Percentiles rank a stretch among this genome's conserved stretches.
Conservation (phyloP, 2,329 filamentous ascomycete genomes). For the Arthrobotrys conoides region DNA sequence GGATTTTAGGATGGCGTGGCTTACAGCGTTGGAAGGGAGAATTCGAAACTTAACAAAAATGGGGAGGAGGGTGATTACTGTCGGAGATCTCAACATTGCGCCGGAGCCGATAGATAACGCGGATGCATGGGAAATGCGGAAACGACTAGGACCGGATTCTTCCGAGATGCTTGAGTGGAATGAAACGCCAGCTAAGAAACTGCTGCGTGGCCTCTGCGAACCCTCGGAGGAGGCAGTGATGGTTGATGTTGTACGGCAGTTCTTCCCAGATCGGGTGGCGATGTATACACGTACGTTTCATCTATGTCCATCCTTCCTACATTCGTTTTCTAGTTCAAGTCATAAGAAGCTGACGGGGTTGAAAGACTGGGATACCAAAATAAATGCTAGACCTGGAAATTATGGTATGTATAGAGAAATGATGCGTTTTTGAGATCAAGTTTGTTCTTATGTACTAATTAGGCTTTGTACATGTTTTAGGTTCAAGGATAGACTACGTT, state of each 20-base stretch:
- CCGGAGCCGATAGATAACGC: conserved; percentile 81
- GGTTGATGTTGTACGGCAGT: conserved; percentile 84
- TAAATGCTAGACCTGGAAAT: conserved; percentile 95
- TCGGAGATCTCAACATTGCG: conserved; percentile 89
- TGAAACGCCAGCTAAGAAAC: conserved; percentile 61
- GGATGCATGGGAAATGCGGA: conserved; percentile 78
- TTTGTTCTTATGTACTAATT: conserved; percentile 6
- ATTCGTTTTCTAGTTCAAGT: not conserved
- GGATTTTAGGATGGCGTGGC: conserved; percentile 84
- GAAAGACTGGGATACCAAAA: conserved; percentile 83
- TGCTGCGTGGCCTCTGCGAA: conserved; percentile 62
- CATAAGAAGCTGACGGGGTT: conserved; percentile 1
- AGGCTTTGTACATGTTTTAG: conserved; percentile 68
- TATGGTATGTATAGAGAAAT: conserved; percentile 66
- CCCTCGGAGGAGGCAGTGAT: conserved; percentile 66
- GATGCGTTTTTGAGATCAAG: not conserved
- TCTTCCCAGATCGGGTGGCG: conserved; percentile 82
- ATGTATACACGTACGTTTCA: conserved; percentile 85
- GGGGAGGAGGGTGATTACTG: conserved; percentile 87
- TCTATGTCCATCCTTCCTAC: conserved; percentile 1
- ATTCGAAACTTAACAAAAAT: conserved; percentile 82
- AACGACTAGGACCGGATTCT: conserved; percentile 72
- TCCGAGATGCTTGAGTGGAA: conserved; percentile 57
- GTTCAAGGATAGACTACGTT: conserved; percentile 93
- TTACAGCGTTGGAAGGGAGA: conserved; percentile 83